phyloP scores from a whole-genome alignment of 2,329 filamentous ascomycete species.

The Aspergillus felis region DNA sequence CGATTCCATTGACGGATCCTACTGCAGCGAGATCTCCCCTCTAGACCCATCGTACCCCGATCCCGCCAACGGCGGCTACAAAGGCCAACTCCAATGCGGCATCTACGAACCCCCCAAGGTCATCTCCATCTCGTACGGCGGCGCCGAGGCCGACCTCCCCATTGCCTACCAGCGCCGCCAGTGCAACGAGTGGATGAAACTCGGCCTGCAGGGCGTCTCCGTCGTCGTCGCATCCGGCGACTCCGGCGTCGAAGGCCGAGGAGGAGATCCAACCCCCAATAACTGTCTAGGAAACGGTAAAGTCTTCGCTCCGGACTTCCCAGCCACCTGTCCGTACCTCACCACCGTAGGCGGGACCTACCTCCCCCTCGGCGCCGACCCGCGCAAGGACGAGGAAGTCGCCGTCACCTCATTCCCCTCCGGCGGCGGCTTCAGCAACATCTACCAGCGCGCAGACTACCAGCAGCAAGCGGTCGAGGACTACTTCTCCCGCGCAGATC shows the following conservation, averaged over 20 bases:
- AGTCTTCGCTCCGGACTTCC: constrained; percentile 38
- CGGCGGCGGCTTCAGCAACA: constrained; percentile 43
- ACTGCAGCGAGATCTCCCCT: constrained; percentile 42
- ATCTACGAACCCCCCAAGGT: constrained; percentile 37
- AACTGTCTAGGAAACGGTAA: constrained; percentile 27
- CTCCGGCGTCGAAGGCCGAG: constrained; percentile 37
- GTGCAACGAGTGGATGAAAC: constrained; percentile 46
- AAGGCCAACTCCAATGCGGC: constrained; percentile 41
- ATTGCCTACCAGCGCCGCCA: constrained; percentile 36
- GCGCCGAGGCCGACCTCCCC: constrained; percentile 30
- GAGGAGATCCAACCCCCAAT: constrained; percentile 25
- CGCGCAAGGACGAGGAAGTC: constrained; percentile 30
- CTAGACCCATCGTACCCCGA: constrained; percentile 45
- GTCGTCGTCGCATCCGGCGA: constrained; percentile 48
- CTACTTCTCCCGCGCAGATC: constrained; percentile 29
- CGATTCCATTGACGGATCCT: constrained; percentile 48
- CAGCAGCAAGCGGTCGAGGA: constrained; percentile 34
- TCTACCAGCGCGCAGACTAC: constrained; percentile 38
- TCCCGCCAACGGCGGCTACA: constrained; percentile 37
- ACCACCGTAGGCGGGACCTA: constrained; percentile 40
- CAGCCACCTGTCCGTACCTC: constrained; percentile 30
- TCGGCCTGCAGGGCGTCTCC: constrained; percentile 47
- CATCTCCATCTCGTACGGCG: constrained; percentile 35
- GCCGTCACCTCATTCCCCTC: constrained; percentile 36
- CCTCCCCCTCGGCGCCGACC: constrained; percentile 27